These are phyloP conservation scores for Actinomucor elegans DNA, from an alignment of 371 early-diverging fungal genomes.

Conservation along the genomic window DNA sequence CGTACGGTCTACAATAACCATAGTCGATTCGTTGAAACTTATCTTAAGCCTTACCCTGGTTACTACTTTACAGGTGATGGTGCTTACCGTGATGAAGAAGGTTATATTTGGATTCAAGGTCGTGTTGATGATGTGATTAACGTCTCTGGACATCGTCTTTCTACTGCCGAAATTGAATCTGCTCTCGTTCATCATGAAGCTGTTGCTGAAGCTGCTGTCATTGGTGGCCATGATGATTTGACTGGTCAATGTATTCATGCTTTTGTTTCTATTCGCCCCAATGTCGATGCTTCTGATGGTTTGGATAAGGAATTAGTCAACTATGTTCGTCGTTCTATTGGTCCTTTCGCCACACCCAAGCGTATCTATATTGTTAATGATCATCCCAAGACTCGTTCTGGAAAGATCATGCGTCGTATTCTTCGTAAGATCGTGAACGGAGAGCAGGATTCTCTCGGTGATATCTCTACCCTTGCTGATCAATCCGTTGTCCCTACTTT, in stretches of 20 bases:
- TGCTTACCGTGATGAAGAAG: conserved; percentile 84
- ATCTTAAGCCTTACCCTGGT: conserved; percentile 83
- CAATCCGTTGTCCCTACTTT: conserved; percentile 46
- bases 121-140: conserved; percentile 97
- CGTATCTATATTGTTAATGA: conserved; percentile 80
- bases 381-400: conserved; percentile 96
- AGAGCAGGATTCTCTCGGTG: conserved; percentile 85
- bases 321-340: conserved; percentile 86
- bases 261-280: conserved; percentile 70
- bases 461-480: conserved; percentile 83
- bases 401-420: conserved; percentile 95
- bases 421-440: conserved; percentile 88
- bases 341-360: conserved; percentile 94
- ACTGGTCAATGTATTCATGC: conserved; percentile 86
- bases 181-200: conserved; percentile 75
- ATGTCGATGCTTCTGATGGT: conserved; percentile 40
- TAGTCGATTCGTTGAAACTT: conserved; percentile 86
- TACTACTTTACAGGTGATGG: conserved; percentile 92
- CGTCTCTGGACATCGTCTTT: conserved; percentile 95
- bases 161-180: conserved; percentile 95
- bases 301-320: conserved; percentile 65
- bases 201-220: conserved; percentile 95
- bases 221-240: conserved; percentile 89
- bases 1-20: conserved; percentile 91
- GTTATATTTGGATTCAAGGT: conserved; percentile 94